Base-by-base conservation (phyloP, 2,329 filamentous ascomycete species). In the Pseudogymnoascus sp. region DNA sequence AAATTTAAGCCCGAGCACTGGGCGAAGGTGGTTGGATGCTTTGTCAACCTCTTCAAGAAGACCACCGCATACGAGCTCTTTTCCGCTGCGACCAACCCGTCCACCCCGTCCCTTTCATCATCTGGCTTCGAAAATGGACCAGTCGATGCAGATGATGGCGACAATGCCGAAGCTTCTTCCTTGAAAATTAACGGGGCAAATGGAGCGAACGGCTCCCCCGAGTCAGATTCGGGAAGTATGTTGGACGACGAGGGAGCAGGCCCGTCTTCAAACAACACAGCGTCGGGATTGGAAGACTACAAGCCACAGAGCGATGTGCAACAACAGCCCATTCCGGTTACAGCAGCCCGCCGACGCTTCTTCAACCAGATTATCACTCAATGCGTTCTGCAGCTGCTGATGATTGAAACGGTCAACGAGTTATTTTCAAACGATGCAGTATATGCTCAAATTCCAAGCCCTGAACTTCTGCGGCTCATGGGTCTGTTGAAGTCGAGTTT, bases 301-400 rank as follows among this genome's bases (percentile, higher is more conserved):
- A 90, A 88, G 66, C 90, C 91, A 4, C 81, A 87, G 38, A 83
- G 84, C 23, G 86, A 83, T 61, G 80, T 92, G 12, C 92, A 95
- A 73, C 91, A 94, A 74, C 91, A 95, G 64, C 91, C 93, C 0
- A 83, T 96, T 5, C 90, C 95, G 0, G 93, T 99, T 4, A 97
- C 94, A 1, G 91, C 92, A 2, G 92, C 94, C 0, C 89, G 94
- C 26, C 86, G 94, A 37, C 89, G 92, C 61, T 97, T 97, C 79
- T 99, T 99, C 82, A 99, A 99, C 77, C 90, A 93, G 68, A 99
- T 99, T 74, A 99, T 99, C 75, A 97, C 93, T 12, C 93, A 95
- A 68, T 99, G 94, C 73, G 95, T 99, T 3, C 80, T 99, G 7
- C 95, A 99, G 75, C 84, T 99, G 2, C 85, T 99, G 66, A 99